Percentiles rank a stretch among this genome's conserved stretches.
phyloP scores from a whole-genome alignment of 1,284 basidiomycete genomes.

The Porodaedalea pini region DNA sequence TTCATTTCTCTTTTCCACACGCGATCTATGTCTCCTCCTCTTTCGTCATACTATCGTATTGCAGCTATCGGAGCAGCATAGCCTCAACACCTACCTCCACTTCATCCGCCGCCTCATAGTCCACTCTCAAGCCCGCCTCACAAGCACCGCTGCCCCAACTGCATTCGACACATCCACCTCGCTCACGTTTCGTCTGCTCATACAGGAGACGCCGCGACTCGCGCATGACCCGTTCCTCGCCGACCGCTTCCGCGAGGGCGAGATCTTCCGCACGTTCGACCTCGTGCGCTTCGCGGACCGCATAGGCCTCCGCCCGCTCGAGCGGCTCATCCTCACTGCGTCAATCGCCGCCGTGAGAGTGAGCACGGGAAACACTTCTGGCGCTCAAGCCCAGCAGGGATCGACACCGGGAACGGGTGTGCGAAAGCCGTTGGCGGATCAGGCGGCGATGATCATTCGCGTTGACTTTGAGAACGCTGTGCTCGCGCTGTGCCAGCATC shows the following conservation, averaged over 20 bases:
- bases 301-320: conserved; percentile 72
- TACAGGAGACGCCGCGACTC: conserved; percentile 83
- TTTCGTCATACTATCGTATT: conserved; percentile 4
- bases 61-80: conserved; percentile 91
- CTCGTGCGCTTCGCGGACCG: conserved; percentile 74
- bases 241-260: conserved; percentile 81
- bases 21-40: neutral
- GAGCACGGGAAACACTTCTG: neutral
- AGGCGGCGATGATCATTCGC: conserved; percentile 65
- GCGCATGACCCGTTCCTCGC: conserved; percentile 84
- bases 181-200: conserved; percentile 75
- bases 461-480: conserved; percentile 74
- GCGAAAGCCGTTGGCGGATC: conserved; percentile 65
- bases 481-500: conserved; percentile 66
- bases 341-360: conserved; percentile 63
- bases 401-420: conserved; percentile 29
- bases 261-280: conserved; percentile 77
- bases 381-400: neutral
- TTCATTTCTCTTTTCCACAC: neutral
- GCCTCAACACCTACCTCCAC: conserved; percentile 91
- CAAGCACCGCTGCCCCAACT: conserved; percentile 51
- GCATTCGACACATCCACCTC: conserved; percentile 67
- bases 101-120: conserved; percentile 91
- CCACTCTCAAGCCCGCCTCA: conserved; percentile 70
- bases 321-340: conserved; percentile 71